Evolutionary conservation across 257 asterid species (phyloP).

Genomic region (Ehretia macrophylla): DNA sequence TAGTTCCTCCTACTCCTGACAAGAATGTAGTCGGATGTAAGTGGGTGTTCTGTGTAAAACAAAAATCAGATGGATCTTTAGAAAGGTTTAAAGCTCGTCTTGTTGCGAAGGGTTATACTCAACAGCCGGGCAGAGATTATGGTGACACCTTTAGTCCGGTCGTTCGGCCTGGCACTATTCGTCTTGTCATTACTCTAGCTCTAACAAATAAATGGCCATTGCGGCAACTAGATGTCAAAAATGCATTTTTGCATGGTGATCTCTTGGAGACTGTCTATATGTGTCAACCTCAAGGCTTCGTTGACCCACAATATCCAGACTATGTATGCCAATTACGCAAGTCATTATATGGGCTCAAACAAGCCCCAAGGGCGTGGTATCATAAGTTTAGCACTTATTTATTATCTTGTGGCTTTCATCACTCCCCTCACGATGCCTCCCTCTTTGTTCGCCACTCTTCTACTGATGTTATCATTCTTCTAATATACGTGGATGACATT

Average conservation of each 20-base stretch:
- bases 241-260: neutral
- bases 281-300: neutral
- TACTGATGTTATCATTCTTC: neutral
- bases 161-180: too few species aligned
- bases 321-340: too few species aligned
- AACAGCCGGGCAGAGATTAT: too few species aligned
- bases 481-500: constrained; percentile 1
- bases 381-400: neutral
- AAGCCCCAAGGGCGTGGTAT: constrained; percentile 2
- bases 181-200: too few species aligned
- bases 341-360: neutral
- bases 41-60: constrained; percentile 1
- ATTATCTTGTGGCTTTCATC: neutral
- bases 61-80: neutral
- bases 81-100: too few species aligned
- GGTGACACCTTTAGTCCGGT: too few species aligned
- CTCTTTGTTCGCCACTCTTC: neutral
- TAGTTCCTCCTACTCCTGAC: neutral
- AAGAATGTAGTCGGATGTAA: neutral
- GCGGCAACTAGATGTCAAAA: neutral
- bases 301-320: neutral
- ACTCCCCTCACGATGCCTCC: neutral
- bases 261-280: neutral
- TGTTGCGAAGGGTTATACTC: too few species aligned
- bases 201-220: too few species aligned